Conservation (phyloP, 139 green algal genomes). For the Chlamydomonas asymmetrica region DNA sequence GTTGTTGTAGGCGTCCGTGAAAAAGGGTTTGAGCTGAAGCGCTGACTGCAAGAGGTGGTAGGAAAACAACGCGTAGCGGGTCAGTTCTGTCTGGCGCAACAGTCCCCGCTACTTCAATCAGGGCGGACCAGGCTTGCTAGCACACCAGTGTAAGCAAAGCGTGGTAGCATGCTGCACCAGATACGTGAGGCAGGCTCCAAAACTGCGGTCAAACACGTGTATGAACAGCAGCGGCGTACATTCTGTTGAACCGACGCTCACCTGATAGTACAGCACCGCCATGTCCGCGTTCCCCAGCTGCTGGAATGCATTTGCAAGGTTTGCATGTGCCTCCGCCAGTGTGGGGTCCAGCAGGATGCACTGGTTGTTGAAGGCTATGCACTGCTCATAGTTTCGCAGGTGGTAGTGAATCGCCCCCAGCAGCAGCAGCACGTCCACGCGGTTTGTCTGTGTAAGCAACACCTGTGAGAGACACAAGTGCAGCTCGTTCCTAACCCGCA, state of each 20-base stretch:
- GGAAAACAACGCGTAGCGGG: no score
- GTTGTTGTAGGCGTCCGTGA: constrained; percentile 83
- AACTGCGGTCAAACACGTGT: no score
- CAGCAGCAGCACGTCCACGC: constrained; percentile 78
- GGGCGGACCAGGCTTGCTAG: no score
- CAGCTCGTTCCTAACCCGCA: no score
- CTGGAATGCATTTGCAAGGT: constrained; percentile 79
- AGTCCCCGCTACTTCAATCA: no score
- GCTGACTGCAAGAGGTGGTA: no score
- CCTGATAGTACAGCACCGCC: constrained; percentile 85
- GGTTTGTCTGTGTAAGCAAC: constrained; percentile 9
- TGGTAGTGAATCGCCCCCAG: constrained; percentile 84
- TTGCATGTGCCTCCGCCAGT: constrained; percentile 61
- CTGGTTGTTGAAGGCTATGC: constrained; percentile 69
- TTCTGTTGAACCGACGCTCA: no score
- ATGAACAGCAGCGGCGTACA: no score
- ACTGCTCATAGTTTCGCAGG: constrained; percentile 67
- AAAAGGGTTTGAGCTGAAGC: constrained; percentile 69
- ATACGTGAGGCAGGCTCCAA: no score
- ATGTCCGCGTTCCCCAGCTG: constrained; percentile 78
- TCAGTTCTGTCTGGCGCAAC: no score
- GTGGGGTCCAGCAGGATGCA: constrained; percentile 71
- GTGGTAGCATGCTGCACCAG: no score
- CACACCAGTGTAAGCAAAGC: no score
- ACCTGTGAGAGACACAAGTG: constrained; percentile 26